Base-by-base conservation (phyloP, 2,329 filamentous ascomycete species). In the Tetracladium maxilliforme region DNA sequence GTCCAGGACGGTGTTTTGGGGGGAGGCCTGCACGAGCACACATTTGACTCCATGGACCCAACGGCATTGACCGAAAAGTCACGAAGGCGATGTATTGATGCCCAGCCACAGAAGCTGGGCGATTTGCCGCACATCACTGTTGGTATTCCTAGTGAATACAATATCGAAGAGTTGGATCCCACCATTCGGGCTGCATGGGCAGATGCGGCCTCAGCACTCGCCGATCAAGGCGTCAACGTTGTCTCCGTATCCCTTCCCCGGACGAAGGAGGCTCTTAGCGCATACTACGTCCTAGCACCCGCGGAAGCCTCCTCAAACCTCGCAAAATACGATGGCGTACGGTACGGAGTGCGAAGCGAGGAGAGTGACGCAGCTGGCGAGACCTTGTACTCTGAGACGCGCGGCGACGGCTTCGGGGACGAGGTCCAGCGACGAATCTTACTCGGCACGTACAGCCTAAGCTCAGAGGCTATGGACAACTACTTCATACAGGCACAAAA, bases 241-340 rank as follows among this genome's bases (percentile, higher is more conserved):
- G 68, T 82, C 8, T 67, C 79, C 2, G 67, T 95, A 10, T 82
- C 77, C 3, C 61, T 98, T 5, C 86, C 87, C 1, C 70, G 75
- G 1, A 98, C 87, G 2, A 76, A 71, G 33, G 74, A 81, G 37
- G 87, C 90, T 0, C 67, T 98, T 1, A 81, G 84, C 12, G 80
- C 90, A 17, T 98, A 98, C 56, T 98, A 98, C 49, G 69, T 98
- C 29, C 72, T 98, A 28, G 92, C 90, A 1, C 83, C 90, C 0
- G 87, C 90, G 10, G 90, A 98, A 52, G 90, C 90, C 4, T 83
- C 83, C 2, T 95, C 87, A 10, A 98, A 98, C 41, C 68, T 98
- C 3, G 82, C 90, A 29, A 94, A 92, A 47, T 98, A 94, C 48
- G 92, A 98, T 41, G 90, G 90, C 12, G 71, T 95, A n/a, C 77